Conservation (phyloP, 768 basidiomycete genomes). For the Ramaria rubella region DNA sequence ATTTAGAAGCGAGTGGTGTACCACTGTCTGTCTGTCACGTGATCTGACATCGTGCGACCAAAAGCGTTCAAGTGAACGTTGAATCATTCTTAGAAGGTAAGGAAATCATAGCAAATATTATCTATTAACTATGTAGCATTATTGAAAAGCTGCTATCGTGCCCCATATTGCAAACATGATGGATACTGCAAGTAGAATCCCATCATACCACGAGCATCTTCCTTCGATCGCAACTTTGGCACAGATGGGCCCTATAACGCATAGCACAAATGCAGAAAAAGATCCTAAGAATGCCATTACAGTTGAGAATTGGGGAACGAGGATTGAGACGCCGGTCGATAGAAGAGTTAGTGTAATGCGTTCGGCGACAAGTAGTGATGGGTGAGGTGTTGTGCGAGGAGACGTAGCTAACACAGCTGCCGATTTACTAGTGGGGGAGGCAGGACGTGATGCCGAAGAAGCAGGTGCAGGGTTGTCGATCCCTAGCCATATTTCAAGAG, state of each 20-base stretch:
- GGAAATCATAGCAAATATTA: no score
- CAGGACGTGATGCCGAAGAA: conserved; percentile 22
- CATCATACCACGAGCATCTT: conserved; percentile 46
- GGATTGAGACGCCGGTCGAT: conserved; percentile 63
- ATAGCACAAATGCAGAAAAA: conserved; percentile 73
- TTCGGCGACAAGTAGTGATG: conserved; percentile 41
- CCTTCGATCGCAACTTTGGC: conserved; percentile 56
- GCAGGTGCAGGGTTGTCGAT: conserved; percentile 39
- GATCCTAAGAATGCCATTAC: conserved; percentile 89
- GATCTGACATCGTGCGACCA: no score
- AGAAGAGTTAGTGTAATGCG: conserved; percentile 51
- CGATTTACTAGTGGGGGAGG: conserved; percentile 9
- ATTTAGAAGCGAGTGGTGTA: no score
- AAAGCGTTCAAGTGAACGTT: no score
- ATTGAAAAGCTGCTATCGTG: conserved; percentile 54
- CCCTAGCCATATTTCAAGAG: conserved; percentile 71
- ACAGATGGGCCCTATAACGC: conserved; percentile 69
- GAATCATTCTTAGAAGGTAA: no score
- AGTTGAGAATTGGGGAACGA: conserved; percentile 72
- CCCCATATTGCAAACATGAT: conserved; percentile 72
- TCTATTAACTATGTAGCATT: not conserved
- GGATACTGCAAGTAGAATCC: conserved; percentile 43
- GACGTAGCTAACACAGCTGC: conserved; percentile 15
- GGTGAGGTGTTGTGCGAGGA: conserved; percentile 30
- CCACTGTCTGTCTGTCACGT: no score